phyloP scores from a whole-genome alignment of 2,329 filamentous ascomycete genomes.

The Orbilia quercus region DNA sequence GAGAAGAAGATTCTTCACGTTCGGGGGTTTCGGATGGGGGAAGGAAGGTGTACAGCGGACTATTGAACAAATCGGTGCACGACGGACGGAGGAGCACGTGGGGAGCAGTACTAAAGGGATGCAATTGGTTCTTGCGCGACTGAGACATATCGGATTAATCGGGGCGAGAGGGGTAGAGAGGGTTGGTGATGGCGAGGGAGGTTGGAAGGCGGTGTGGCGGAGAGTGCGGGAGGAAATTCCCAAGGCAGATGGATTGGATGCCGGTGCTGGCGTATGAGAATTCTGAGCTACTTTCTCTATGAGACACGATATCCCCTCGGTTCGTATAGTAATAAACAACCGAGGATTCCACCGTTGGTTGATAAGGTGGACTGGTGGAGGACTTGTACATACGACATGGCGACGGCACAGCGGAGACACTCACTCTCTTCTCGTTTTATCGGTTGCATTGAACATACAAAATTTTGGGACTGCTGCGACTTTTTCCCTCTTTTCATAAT shows the following conservation, averaged over 20 bases:
- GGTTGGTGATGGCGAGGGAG: constrained; percentile 71
- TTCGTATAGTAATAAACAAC: background rate
- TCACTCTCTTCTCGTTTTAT: constrained; percentile 27
- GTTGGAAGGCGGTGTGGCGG: constrained; percentile 60
- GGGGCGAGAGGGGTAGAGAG: constrained; percentile 76
- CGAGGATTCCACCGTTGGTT: background rate
- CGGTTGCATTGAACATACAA: constrained; percentile 21
- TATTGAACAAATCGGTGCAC: constrained; percentile 81
- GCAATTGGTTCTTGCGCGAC: constrained; percentile 79
- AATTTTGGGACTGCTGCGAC: constrained; percentile 3
- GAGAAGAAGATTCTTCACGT: constrained; percentile 67
- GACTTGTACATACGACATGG: constrained; percentile 49
- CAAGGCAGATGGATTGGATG: constrained; percentile 32
- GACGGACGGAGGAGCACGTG: constrained; percentile 80
- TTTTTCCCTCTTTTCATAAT: constrained; percentile 13
- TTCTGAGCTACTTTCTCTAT: no score
- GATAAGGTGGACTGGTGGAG: background rate
- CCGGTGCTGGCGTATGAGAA: constrained; percentile 33
- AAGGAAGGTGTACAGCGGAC: constrained; percentile 79
- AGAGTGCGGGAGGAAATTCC: constrained; percentile 56
- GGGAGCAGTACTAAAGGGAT: constrained; percentile 85
- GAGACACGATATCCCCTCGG: background rate
- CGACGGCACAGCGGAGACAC: constrained; percentile 15
- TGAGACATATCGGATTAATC: constrained; percentile 74
- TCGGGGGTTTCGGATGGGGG: constrained; percentile 67